Evolutionary conservation across 2,329 filamentous ascomycete species (phyloP).

Genomic region (Xylaria polymorpha): DNA sequence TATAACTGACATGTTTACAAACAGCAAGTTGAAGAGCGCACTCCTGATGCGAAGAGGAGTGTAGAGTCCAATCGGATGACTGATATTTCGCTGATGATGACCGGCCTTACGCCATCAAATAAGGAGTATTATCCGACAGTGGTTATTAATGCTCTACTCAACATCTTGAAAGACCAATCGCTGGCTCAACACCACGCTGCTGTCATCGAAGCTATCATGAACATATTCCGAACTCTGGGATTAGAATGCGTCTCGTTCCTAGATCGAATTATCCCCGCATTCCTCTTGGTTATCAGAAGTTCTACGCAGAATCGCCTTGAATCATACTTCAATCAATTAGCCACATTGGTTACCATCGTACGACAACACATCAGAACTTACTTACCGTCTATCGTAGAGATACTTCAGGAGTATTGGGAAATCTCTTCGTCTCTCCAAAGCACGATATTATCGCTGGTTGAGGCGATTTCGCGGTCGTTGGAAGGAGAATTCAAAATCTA

Average conservation of each 20-base stretch:
- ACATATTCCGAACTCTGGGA: slow-evolving; percentile 95
- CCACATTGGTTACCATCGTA: slow-evolving; percentile 92
- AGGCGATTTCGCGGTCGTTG: slow-evolving; percentile 91
- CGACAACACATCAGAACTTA: slow-evolving; percentile 95
- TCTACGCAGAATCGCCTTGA: slow-evolving; percentile 83
- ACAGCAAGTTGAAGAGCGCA: slow-evolving; percentile 86
- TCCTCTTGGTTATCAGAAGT: slow-evolving; percentile 86
- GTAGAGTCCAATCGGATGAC: slow-evolving; percentile 76
- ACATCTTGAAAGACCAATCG: slow-evolving; percentile 91
- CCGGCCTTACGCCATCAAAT: slow-evolving; percentile 91
- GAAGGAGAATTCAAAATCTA: slow-evolving; percentile 99
- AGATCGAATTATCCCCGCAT: slow-evolving; percentile 92
- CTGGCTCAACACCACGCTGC: slow-evolving; percentile 90
- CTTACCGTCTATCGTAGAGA: slow-evolving; percentile 84
- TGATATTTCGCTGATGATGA: slow-evolving; percentile 98
- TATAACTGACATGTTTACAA: slow-evolving; percentile 40
- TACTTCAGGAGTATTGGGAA: slow-evolving; percentile 92
- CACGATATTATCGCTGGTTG: slow-evolving; percentile 91
- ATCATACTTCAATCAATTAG: slow-evolving; percentile 97
- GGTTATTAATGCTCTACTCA: slow-evolving; percentile 93
- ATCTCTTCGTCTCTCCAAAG: slow-evolving; percentile 82
- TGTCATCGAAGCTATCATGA: slow-evolving; percentile 98
- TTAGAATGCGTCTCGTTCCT: slow-evolving; percentile 96
- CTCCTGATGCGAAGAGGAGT: slow-evolving; percentile 80
- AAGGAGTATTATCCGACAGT: slow-evolving; percentile 99